Evolutionary conservation across 1,284 basidiomycete genomes (phyloP).

Genomic region (Cutaneotrichosporon dermatis): DNA sequence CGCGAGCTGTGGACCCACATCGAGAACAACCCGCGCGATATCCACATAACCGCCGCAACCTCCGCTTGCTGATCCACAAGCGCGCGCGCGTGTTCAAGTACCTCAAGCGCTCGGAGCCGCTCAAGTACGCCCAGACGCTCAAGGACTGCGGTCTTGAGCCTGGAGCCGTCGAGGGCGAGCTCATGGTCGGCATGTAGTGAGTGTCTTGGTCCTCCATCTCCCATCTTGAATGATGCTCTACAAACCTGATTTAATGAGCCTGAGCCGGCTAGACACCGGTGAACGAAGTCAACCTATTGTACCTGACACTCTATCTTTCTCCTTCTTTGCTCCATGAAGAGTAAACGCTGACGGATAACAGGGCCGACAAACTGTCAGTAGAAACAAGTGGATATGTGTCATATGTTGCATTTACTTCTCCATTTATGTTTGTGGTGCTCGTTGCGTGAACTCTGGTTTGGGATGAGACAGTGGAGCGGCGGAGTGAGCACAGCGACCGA

Average conservation of each 20-base stretch:
- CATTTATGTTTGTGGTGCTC: no score
- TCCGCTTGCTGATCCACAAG: conserved; percentile 72
- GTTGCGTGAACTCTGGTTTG: no score
- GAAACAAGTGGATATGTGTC: conserved; percentile 3
- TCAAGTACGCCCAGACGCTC: conserved; percentile 70
- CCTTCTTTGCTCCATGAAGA: no score
- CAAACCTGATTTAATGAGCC: conserved; percentile 51
- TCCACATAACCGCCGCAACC: conserved; percentile 67
- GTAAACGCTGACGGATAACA: background rate
- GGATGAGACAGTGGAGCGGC: no score
- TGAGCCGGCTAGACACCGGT: conserved; percentile 27
- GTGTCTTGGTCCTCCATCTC: background rate
- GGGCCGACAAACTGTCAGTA: background rate
- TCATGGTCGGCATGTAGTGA: conserved; percentile 54
- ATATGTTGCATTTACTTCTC: conserved; percentile 4
- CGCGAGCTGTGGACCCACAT: conserved; percentile 76
- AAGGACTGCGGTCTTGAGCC: conserved; percentile 71
- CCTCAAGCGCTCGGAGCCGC: conserved; percentile 62
- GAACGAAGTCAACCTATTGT: conserved; percentile 28
- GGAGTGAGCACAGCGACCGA: no score
- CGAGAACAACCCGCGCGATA: conserved; percentile 64
- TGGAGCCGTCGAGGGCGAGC: conserved; percentile 80
- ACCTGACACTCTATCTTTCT: conserved; percentile 11
- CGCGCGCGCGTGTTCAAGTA: conserved; percentile 80
- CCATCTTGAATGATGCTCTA: conserved; percentile 36